Evolutionary conservation across 73 alveolate genomes (phyloP).

Genomic region (Tetrahymena elliotti): DNA sequence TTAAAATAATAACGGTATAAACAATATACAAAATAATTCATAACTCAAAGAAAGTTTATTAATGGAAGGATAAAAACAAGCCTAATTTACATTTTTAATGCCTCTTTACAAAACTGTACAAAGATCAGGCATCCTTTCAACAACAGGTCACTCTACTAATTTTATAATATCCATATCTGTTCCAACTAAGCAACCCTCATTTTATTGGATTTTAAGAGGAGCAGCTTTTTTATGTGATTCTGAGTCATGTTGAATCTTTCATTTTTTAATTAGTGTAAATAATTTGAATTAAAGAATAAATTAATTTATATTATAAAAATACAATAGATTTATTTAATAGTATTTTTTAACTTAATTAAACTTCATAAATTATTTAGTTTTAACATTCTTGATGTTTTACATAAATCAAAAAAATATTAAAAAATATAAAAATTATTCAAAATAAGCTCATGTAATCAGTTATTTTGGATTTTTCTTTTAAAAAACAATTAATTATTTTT

Average conservation of each 20-base stretch:
- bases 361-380: too few relatives aligned
- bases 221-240: conserved; percentile 53
- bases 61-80: conserved; percentile 71
- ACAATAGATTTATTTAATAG: too few relatives aligned
- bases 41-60: neutral
- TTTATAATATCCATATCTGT: conserved; percentile 85
- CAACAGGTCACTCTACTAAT: conserved; percentile 96
- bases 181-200: conserved; percentile 80
- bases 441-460: too few relatives aligned
- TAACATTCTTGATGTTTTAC: too few relatives aligned
- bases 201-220: conserved; percentile 75
- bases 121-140: conserved; percentile 91
- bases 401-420: too few relatives aligned
- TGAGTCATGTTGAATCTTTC: neutral
- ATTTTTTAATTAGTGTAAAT: neutral
- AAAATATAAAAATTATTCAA: too few relatives aligned
- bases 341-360: too few relatives aligned
- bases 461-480: too few relatives aligned
- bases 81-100: conserved; percentile 83
- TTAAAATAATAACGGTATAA: neutral
- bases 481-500: too few relatives aligned
- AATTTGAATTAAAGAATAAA: too few relatives aligned
- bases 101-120: conserved; percentile 88
- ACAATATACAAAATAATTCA: neutral
- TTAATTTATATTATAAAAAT: too few relatives aligned